Base-by-base conservation (phyloP, 1,139 yeast genomes). In the Tardiomyces depauwii region DNA sequence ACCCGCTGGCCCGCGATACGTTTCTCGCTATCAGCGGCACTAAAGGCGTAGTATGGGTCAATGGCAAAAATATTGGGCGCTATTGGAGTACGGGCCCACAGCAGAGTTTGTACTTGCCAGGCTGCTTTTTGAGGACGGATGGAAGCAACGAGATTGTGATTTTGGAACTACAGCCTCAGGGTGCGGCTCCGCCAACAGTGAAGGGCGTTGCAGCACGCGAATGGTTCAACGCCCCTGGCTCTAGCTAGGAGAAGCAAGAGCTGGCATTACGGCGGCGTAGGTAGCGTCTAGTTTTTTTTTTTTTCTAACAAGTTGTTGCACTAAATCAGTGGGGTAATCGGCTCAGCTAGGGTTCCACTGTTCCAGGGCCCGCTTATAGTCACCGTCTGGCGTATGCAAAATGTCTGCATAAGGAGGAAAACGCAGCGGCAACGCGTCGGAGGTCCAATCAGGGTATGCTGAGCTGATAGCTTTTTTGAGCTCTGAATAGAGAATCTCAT, bases 51-150 rank as follows among this genome's bases (percentile, higher is more conserved):
- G 47, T 45, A 19, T 42, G 44, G 42, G 40, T 45, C 21, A 45
- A 45, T 28, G 47, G 47, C 19, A 27, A 45, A 11, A 30, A 36
- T 18, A 42, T 45, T 11, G 47, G 47, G 7, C 18, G 47, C 16
- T 45, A 45, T 39, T 45, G 45, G 45, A 30, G 14, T 6, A 33
- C 39, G 11, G 47, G 47, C 18, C 47, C 47, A 12, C 47, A 45
- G 47, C 47, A 45, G 43, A 27, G 39, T 18, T 32, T 45, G 14
- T 45, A 42, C 39, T 32, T 42, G 18, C 47, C 47, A 27, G 25
- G 25, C 25, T 21, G 25, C 7, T 21, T 21, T 7, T 7, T 21
- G 25, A 4, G 25, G 4, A 21, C 25, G 4, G 25, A 21, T 21
- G 25, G 25, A 21, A 5, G 7, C 7, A 21, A 21, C 7, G 25